phyloP scores from a whole-genome alignment of 805 yeast genomes.

The Candida ulmi region DNA sequence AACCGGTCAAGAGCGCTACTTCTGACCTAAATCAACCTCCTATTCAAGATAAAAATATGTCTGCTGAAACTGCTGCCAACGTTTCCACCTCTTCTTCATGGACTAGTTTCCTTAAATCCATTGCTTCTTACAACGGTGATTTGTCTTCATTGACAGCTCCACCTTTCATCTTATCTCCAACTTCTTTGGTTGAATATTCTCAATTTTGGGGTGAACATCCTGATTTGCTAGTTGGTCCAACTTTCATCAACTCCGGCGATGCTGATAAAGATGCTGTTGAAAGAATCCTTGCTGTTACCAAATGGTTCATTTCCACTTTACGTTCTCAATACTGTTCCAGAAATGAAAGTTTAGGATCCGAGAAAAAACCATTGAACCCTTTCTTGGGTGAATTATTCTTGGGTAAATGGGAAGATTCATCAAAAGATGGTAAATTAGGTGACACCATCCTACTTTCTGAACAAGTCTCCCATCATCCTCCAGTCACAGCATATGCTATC shows the following conservation, averaged over 20 bases:
- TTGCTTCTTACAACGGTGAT: slow-evolving; percentile 91
- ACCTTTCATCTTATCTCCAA: slow-evolving; percentile 89
- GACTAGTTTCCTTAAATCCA: slow-evolving; percentile 86
- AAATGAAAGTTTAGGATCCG: slow-evolving; percentile 88
- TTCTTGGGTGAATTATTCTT: slow-evolving; percentile 92
- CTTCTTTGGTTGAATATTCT: slow-evolving; percentile 84
- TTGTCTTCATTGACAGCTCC: slow-evolving; percentile 94
- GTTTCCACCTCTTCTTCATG: slow-evolving; percentile 48
- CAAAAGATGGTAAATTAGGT: slow-evolving; percentile 48
- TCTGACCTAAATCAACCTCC: background rate
- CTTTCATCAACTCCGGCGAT: slow-evolving; percentile 36
- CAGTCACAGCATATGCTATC: slow-evolving; percentile 88
- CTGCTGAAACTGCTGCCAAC: slow-evolving; percentile 24
- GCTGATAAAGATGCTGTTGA: slow-evolving; percentile 47
- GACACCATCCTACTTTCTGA: slow-evolving; percentile 80
- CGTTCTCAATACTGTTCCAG: slow-evolving; percentile 93
- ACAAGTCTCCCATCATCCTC: slow-evolving; percentile 97
- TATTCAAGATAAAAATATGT: slow-evolving; percentile 16
- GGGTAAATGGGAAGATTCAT: slow-evolving; percentile 72
- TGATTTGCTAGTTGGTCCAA: slow-evolving; percentile 73
- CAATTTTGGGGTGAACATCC: slow-evolving; percentile 96
- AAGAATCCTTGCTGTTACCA: slow-evolving; percentile 76
- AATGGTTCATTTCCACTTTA: slow-evolving; percentile 88
- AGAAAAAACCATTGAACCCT: slow-evolving; percentile 96
- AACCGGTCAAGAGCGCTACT: slow-evolving; percentile 5